Percentiles rank a stretch among this genome's conserved stretches.
phyloP scores from a whole-genome alignment of 805 yeast genomes.

The Ogataea methanolica region DNA sequence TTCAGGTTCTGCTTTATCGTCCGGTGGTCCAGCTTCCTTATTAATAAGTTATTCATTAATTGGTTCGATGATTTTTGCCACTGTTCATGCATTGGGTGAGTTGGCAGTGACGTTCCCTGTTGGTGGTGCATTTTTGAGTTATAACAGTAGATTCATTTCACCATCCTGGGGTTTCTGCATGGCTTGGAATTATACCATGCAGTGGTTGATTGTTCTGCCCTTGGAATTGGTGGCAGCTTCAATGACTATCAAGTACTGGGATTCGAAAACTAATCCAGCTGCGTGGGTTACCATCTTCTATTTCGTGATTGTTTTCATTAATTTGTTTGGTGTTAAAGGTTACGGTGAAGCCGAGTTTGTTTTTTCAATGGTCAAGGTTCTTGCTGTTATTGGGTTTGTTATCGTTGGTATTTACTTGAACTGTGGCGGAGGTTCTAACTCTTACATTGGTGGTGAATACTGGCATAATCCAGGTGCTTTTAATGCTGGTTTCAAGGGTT shows the following conservation, averaged over 20 bases:
- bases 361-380: slow-evolving; percentile 46
- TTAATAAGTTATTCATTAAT: slow-evolving; percentile 50
- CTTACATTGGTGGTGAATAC: slow-evolving; percentile 48
- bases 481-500: slow-evolving; percentile 46
- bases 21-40: slow-evolving; percentile 66
- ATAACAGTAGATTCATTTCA: slow-evolving; percentile 50
- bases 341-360: slow-evolving; percentile 60
- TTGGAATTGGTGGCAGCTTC: slow-evolving; percentile 47
- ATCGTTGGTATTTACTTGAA: slow-evolving; percentile 46
- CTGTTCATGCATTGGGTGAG: slow-evolving; percentile 59
- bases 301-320: slow-evolving; percentile 40
- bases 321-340: slow-evolving; percentile 53
- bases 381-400: slow-evolving; percentile 50
- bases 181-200: slow-evolving; percentile 48
- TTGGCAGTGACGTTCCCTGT: slow-evolving; percentile 53
- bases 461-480: slow-evolving; percentile 56
- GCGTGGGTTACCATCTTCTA: slow-evolving; percentile 50
- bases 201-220: slow-evolving; percentile 45
- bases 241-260: slow-evolving; percentile 42
- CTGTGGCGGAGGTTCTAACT: slow-evolving; percentile 55
- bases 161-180: slow-evolving; percentile 53
- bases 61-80: slow-evolving; percentile 50
- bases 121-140: slow-evolving; percentile 52
- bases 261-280: slow-evolving; percentile 37
- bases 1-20: slow-evolving; percentile 50